Evolutionary conservation across 371 early-diverging fungal genomes (phyloP), one percentile per base, ranked within the genome.

Genomic region (Capniomyces stellatus): DNA sequence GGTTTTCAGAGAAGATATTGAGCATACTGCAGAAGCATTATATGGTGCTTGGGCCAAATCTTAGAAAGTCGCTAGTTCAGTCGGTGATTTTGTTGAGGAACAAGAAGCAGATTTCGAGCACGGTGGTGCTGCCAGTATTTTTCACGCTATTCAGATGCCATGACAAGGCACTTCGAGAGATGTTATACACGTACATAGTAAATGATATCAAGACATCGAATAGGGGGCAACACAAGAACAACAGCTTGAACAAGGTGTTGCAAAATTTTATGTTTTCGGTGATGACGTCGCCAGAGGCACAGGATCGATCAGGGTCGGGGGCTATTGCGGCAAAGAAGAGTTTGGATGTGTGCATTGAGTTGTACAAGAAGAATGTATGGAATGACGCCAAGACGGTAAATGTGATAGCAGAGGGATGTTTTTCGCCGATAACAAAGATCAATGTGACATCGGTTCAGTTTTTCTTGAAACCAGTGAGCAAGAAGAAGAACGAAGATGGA

Each of bases 331-430:
- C 92, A 29, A 88, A 89, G 58, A 87, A 89, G 67, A 86, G 89
- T 63, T 72, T 95, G 35, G 91, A 95, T 58, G 86, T 92, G 27
- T 92, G 92, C 75, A 83, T 96, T 44, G 92, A 94, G 53, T 71
- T 95, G 25, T 96, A 96, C 70, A 76, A 81, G 58, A 95, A 94
- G 70, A 81, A 87, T 56, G 74, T 96, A 2, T 96, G 97, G 92
- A 87, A 92, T 56, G 97, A 95, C 68, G 81, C 82, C 29, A 94
- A 95, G 69, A 94, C 96, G 3, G 92, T 92, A 60, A 95, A 95
- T 70, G 87, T 95, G 27, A 85, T 97, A 66, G 89, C 91, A 4
- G 87, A 91, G 64, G 95, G 92, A 10, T 90, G 91, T 66, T 89
- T 93, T 54, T 90, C 89, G 29, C 82, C 84, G 22, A 74, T 81